Conservation (phyloP, 2,329 filamentous ascomycete species). For the Raffaelea albimanens region DNA sequence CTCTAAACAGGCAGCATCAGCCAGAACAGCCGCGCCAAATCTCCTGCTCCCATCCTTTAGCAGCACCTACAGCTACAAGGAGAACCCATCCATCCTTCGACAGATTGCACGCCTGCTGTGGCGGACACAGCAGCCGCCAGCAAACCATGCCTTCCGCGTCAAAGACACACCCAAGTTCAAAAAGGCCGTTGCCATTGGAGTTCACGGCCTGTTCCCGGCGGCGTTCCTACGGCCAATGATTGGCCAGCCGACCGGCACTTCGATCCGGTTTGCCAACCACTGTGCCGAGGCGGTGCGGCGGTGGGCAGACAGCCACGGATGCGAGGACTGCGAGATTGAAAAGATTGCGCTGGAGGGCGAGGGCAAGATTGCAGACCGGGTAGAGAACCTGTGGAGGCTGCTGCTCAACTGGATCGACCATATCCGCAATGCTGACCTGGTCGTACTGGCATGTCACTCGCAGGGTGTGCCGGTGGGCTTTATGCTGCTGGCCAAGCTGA, state of each 20-base stretch:
- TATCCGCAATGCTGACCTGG: constrained; percentile 77
- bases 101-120: constrained; percentile 52
- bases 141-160: constrained; percentile 63
- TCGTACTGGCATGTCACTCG: constrained; percentile 87
- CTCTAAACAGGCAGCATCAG: not conserved
- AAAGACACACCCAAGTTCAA: constrained; percentile 64
- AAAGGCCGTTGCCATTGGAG: constrained; percentile 83
- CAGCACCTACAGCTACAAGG: constrained; percentile 57
- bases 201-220: constrained; percentile 90
- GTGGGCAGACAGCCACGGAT: constrained; percentile 70
- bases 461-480: constrained; percentile 91
- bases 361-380: constrained; percentile 79
- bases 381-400: constrained; percentile 89
- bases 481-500: constrained; percentile 86
- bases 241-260: constrained; percentile 91
- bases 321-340: constrained; percentile 71
- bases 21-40: constrained; percentile 37
- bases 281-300: constrained; percentile 73
- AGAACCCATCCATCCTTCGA: constrained; percentile 61
- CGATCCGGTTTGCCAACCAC: constrained; percentile 82
- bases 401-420: constrained; percentile 92
- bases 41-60: constrained; percentile 60
- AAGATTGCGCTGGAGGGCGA: constrained; percentile 93
- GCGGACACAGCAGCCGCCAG: constrained; percentile 42
- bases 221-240: constrained; percentile 81